phyloP scores from a whole-genome alignment of 441 rosid species.

The Mallotus japonicus region DNA sequence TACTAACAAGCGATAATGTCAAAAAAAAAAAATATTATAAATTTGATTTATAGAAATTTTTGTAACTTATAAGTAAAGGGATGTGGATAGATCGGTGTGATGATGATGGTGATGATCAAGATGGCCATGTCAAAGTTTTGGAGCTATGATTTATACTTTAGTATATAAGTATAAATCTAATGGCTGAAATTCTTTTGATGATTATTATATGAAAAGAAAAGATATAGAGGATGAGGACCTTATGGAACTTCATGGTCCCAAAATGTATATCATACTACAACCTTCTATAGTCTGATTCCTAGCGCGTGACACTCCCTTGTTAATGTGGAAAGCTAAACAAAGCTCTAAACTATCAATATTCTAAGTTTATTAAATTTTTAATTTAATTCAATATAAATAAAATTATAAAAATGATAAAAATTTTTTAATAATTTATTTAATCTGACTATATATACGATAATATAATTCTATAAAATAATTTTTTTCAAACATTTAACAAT shows the following conservation, averaged over 20 bases:
- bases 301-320: constrained; percentile 28
- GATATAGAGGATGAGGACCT: constrained; percentile 19
- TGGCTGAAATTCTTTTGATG: constrained; percentile 4
- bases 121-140: constrained; percentile 13
- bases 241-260: constrained; percentile 26
- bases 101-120: constrained; percentile 16
- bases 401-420: too few species aligned
- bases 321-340: not conserved
- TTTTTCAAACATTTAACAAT: too few species aligned
- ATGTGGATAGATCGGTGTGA: constrained; percentile 8
- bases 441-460: too few species aligned
- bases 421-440: too few species aligned
- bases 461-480: too few species aligned
- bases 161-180: constrained; percentile 13
- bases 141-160: not conserved
- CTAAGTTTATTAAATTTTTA: too few species aligned
- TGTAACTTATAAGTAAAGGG: constrained; percentile 24
- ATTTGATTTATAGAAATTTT: not conserved
- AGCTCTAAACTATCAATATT: too few species aligned
- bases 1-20: too few species aligned
- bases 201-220: not conserved
- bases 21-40: not conserved
- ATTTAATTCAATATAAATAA: too few species aligned
- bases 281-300: constrained; percentile 1
- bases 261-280: not conserved